phyloP scores from a whole-genome alignment of 768 basidiomycete species.

The Boletus reticuloceps region DNA sequence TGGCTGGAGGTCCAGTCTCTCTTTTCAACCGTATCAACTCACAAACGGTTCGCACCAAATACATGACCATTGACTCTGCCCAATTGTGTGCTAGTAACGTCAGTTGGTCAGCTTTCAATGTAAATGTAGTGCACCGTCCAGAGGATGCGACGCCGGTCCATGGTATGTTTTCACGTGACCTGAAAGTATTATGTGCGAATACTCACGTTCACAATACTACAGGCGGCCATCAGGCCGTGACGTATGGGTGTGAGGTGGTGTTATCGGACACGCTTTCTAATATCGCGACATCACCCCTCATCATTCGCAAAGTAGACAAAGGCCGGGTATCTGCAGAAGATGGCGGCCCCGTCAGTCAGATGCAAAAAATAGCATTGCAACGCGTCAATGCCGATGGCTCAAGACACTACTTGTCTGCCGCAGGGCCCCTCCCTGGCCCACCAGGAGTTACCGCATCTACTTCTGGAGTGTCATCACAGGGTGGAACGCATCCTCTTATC shows the following conservation, averaged over 20 bases:
- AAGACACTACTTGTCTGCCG: conserved; percentile 85
- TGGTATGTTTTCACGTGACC: conserved; percentile 63
- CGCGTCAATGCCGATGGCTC: conserved; percentile 79
- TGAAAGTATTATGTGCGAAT: conserved; percentile 33
- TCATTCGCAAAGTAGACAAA: conserved; percentile 93
- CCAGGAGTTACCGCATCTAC: conserved; percentile 68
- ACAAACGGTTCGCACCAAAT: conserved; percentile 95
- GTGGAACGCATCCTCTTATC: conserved; percentile 76
- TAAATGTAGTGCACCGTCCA: conserved; percentile 80
- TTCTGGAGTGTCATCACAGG: conserved; percentile 71
- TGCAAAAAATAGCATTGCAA: conserved; percentile 94
- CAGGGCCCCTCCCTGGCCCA: conserved; percentile 79
- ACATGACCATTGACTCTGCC: conserved; percentile 88
- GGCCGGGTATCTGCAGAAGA: conserved; percentile 84
- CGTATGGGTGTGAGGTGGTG: conserved; percentile 87
- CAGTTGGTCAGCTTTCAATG: conserved; percentile 92
- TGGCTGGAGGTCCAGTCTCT: conserved; percentile 85
- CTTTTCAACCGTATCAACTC: conserved; percentile 96
- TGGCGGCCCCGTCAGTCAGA: conserved; percentile 90
- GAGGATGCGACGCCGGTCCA: conserved; percentile 57
- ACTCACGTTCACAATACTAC: conserved; percentile 40
- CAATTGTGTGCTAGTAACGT: conserved; percentile 86
- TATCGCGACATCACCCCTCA: conserved; percentile 78
- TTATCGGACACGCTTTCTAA: conserved; percentile 84
- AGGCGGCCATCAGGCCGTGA: conserved; percentile 79